These are phyloP conservation scores for Coemansia sp. DNA, from an alignment of 192 early-diverging fungal genomes.

Conservation along the genomic window DNA sequence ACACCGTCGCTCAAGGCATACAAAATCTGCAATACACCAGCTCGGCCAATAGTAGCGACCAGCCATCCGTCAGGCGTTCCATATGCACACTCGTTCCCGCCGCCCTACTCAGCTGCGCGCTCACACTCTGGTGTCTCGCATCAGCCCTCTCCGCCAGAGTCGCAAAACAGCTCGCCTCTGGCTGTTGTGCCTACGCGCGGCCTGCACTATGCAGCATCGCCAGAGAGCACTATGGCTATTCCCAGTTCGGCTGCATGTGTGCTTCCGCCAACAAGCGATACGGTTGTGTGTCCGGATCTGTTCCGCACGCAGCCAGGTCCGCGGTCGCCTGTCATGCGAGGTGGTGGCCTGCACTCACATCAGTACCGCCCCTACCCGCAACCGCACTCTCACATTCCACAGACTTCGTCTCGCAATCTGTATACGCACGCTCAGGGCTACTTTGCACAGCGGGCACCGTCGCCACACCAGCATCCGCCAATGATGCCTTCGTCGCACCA, in stretches of 20 bases:
- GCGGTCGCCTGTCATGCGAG: slow-evolving; percentile 19
- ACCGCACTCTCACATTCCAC: slow-evolving; percentile 11
- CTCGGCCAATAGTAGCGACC: background rate
- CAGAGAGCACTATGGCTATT: slow-evolving; percentile 5
- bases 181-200: slow-evolving; percentile 11
- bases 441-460: slow-evolving; percentile 16
- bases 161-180: slow-evolving; percentile 31
- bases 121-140: slow-evolving; percentile 21
- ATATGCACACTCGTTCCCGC: slow-evolving; percentile 21
- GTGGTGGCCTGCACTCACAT: slow-evolving; percentile 5
- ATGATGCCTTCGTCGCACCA: slow-evolving; percentile 7
- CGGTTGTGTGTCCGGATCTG: slow-evolving; percentile 10
- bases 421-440: slow-evolving; percentile 33
- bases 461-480: slow-evolving; percentile 12
- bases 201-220: slow-evolving; percentile 10
- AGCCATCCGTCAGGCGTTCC: background rate
- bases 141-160: slow-evolving; percentile 36
- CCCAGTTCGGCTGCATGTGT: slow-evolving; percentile 6
- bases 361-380: slow-evolving; percentile 23
- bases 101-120: slow-evolving; percentile 39
- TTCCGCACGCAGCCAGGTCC: slow-evolving; percentile 14
- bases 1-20: slow-evolving; percentile 36
- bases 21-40: slow-evolving; percentile 16
- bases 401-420: slow-evolving; percentile 15
- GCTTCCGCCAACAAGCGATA: slow-evolving; percentile 22